Evolutionary conservation across 495 filamentous ascomycete species (phyloP).

Genomic region (Neurospora sp.): DNA sequence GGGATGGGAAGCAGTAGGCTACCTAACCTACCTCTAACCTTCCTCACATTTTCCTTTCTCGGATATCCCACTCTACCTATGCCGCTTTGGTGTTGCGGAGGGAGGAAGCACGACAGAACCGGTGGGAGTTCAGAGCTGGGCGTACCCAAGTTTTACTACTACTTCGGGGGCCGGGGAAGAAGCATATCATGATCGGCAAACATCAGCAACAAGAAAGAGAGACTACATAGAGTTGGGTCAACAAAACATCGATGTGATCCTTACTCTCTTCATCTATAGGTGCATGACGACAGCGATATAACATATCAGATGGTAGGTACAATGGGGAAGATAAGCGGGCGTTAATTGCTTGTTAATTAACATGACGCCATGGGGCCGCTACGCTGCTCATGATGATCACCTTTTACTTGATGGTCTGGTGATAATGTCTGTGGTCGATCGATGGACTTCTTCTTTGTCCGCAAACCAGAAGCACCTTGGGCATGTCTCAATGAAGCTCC

Average conservation of each 20-base stretch:
- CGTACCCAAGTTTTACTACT: background rate
- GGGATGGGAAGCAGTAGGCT: slow-evolving; percentile 1
- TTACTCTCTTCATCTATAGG: background rate
- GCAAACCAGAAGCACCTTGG: background rate
- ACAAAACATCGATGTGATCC: background rate
- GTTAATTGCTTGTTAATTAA: background rate
- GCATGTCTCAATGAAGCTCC: background rate
- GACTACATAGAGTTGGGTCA: background rate
- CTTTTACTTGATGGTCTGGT: background rate
- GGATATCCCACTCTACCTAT: background rate
- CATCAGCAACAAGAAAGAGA: background rate
- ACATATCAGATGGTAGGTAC: background rate
- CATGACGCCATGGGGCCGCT: background rate
- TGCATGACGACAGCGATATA: background rate
- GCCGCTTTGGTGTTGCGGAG: background rate
- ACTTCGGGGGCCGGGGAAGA: background rate
- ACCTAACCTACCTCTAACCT: background rate
- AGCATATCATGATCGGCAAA: background rate
- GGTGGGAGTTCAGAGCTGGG: background rate
- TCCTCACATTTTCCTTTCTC: slow-evolving; percentile 4
- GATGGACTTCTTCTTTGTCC: background rate
- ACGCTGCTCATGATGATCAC: background rate
- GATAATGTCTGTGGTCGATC: background rate
- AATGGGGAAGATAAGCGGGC: background rate
- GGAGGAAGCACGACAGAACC: background rate